A percentile compares a stretch with the other conserved stretches of the same genome.
These are phyloP conservation scores for Prunus kanzakura DNA, from an alignment of 306 rosid genomes.

Conservation along the genomic window DNA sequence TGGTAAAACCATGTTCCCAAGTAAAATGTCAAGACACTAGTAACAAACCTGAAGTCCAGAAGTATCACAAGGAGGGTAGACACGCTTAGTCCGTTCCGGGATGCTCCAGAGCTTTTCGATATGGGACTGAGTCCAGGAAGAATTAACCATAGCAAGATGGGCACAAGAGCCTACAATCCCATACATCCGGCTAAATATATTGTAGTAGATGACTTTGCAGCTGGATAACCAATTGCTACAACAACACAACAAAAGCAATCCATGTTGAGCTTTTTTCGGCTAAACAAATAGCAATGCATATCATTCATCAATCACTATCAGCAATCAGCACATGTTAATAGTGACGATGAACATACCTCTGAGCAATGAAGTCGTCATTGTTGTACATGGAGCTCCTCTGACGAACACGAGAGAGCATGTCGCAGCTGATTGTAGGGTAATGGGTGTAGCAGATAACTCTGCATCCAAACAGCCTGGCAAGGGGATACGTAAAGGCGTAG, in stretches of 20 bases:
- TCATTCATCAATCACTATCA: not conserved
- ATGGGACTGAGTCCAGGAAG: constrained; percentile 91
- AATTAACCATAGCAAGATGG: constrained; percentile 95
- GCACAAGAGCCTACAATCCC: constrained; percentile 80
- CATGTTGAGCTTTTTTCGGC: too few species aligned
- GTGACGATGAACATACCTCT: constrained; percentile 41
- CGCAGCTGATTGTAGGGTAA: constrained; percentile 92
- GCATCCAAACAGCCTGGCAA: constrained; percentile 86
- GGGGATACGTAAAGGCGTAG: constrained; percentile 87
- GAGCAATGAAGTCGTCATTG: constrained; percentile 59
- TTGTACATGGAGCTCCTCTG: constrained; percentile 69
- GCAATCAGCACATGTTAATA: not conserved
- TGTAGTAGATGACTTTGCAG: constrained; percentile 74
- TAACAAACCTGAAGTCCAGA: constrained; percentile 79
- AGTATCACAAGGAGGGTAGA: constrained; percentile 95
- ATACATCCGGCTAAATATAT: constrained; percentile 73
- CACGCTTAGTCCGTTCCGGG: constrained; percentile 66
- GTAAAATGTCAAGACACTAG: not conserved
- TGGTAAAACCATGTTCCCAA: not conserved
- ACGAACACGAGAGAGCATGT: constrained; percentile 94
- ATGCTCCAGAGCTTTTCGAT: constrained; percentile 79
- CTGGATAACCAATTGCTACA: constrained; percentile 80
- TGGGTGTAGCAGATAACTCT: constrained; percentile 83
- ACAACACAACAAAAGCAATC: constrained; percentile 24
- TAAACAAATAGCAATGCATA: not conserved